These are phyloP conservation scores for Picea glauca DNA, from an alignment of 75 land plant genomes.

Conservation along the genomic window DNA sequence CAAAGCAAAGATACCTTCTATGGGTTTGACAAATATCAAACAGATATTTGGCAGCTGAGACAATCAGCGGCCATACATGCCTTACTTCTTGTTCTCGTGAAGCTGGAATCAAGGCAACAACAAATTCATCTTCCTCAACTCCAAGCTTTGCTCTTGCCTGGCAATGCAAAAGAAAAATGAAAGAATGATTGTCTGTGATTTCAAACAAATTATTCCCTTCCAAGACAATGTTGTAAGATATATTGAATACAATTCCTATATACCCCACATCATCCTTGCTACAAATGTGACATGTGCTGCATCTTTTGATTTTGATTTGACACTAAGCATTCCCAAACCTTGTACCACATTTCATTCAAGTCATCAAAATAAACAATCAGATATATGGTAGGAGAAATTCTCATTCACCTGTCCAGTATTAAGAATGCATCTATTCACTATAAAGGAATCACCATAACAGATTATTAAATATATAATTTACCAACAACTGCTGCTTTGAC, in stretches of 20 bases:
- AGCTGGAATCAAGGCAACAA: constrained; percentile 24
- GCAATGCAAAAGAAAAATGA: background rate
- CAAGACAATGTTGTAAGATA: background rate
- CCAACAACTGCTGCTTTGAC: no score
- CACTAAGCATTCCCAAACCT: no score
- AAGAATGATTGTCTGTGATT: background rate
- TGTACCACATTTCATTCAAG: no score
- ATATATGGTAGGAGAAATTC: no score
- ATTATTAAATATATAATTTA: no score
- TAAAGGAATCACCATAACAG: no score
- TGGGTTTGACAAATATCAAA: background rate
- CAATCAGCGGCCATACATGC: constrained; percentile 27
- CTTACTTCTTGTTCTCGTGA: constrained; percentile 26
- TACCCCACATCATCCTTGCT: background rate
- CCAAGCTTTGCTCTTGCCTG: constrained; percentile 25
- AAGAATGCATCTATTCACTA: no score
- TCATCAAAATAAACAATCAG: no score
- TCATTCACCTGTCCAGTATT: no score
- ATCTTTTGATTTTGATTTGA: no score
- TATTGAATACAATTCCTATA: background rate
- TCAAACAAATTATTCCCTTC: background rate
- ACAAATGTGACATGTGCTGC: background rate
- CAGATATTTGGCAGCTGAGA: constrained; percentile 20
- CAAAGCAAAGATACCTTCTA: constrained; percentile 2
- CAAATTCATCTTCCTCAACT: constrained; percentile 16